These are phyloP conservation scores for Marasmius tenuissimus DNA, from an alignment of 1,284 basidiomycete species.

Conservation along the genomic window DNA sequence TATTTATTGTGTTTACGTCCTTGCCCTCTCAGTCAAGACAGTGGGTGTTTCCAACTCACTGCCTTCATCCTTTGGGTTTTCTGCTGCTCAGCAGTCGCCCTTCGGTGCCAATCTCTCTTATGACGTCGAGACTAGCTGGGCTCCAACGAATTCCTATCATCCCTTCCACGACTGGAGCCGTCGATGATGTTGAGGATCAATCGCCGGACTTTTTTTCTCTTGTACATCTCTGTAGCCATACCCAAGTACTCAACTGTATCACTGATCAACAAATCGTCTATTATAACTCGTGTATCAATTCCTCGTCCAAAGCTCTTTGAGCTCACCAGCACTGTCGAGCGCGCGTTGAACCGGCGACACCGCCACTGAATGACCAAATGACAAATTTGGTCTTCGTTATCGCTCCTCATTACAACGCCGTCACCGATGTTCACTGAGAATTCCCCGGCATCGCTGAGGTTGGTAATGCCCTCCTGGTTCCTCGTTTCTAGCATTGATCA, in stretches of 20 bases:
- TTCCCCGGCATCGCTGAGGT: not conserved
- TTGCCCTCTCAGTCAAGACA: conserved; percentile 26
- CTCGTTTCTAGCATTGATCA: not conserved
- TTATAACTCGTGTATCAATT: too few relatives aligned
- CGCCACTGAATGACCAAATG: too few relatives aligned
- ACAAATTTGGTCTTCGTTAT: too few relatives aligned
- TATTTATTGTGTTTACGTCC: not conserved
- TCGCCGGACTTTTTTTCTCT: not conserved
- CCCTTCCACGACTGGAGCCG: not conserved
- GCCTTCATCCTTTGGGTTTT: not conserved
- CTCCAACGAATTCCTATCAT: not conserved
- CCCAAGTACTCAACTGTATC: too few relatives aligned
- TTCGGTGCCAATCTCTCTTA: not conserved
- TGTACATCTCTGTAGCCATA: too few relatives aligned
- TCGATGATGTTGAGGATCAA: not conserved
- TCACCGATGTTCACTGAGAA: not conserved
- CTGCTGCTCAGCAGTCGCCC: not conserved
- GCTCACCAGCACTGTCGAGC: too few relatives aligned
- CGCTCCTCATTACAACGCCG: too few relatives aligned
- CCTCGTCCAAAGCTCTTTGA: too few relatives aligned
- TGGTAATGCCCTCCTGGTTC: not conserved
- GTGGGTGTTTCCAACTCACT: conserved; percentile 17
- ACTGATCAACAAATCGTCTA: too few relatives aligned
- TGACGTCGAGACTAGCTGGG: not conserved
- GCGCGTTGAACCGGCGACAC: too few relatives aligned